Evolutionary conservation across 768 basidiomycete genomes (phyloP), one percentile per base, ranked within the genome.

Genomic region (Leucogyrophana mollusca): DNA sequence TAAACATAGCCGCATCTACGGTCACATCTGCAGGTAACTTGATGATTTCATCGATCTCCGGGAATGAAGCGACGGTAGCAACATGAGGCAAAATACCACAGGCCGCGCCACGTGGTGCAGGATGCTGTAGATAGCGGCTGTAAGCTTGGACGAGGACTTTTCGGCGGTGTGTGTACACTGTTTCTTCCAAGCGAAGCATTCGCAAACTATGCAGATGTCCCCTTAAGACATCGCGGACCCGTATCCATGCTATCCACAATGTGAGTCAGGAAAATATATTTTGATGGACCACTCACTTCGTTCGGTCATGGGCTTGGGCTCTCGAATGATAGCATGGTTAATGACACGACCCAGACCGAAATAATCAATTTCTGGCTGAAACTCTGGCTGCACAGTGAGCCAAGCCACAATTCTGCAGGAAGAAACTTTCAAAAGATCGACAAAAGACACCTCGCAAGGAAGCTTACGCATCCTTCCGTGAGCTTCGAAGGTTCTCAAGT

Each of bases 251-350:
- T 44, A 22, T 13, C 18, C 23, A 9, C 13, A 11, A 13, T 9
- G 16, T 14, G 9, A 44, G 18, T 9, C 16, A 40, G 35, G 38
- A 37, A 13, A 16, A 27, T 24, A 3, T 33, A 21, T 16, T 8
- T 22, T 20, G 9, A 16, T 30, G 16, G 23, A 35, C 3, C 10
- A 58, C 71, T 49, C 50, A 77, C 76, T 66, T 36, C 69, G 65
- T 11, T 72, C 64, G 1, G 74, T 77, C 35, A 77, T 52, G 11
- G 53, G 66, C 34, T 71, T 65, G 2, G 74, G 67, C 43, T 64
- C 56, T 45, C 66, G 70, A 14, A 74, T 73, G 3, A 66, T 56
- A 23, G 60, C 72, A 4, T 61, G 50, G 4, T 36, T 53, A 18
- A 75, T 57, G n/a, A 58, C 58, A n/a, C n/a, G n/a, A 41, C 71